Base-by-base conservation (phyloP, 257 asterid genomes). In the Solanum habrochaites region DNA sequence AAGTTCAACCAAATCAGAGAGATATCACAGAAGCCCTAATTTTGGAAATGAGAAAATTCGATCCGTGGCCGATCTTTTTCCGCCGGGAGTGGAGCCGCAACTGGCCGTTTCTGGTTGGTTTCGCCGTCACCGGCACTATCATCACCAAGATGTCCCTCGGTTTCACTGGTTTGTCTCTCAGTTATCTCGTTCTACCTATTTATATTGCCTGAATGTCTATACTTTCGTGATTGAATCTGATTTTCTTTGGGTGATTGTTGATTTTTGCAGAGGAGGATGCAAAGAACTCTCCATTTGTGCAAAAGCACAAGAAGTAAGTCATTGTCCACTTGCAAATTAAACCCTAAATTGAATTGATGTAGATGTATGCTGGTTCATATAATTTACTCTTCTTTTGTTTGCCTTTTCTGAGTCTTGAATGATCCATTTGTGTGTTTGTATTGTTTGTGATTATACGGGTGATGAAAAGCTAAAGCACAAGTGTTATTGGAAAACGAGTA, bases 81-180 rank as follows among this genome's bases (percentile, higher is more conserved):
- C 74, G 85, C 72, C 66, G 90, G 35, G 90, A 90, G 35, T 90
- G 90, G 89, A 88, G 67, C 58, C 90, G 90, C 12, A 90, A 83
- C 86, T 86, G 89, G 90, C 90, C 90, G 16, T 90, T 90, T 69
- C 90, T 90, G n/a, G 90, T 88, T 29, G 90, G 92, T 10, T 90
- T 90, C 82, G 89, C 92, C 82, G 21, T 90, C 87, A 86, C 90
- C n/a, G 92, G 92, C 75, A 21, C 89, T 82, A 81, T 90, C 73
- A 88, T 90, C 82, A 86, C 90, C 78, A 90, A 90, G 49, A 49
- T 90, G 25, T 83, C 90, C 86, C 89, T 87, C 74, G 89, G 90
- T 16, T 87, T 88, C 43, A 88, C 88, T 64, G 92, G 91, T 90
- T 16, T 69, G 60, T 52, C 0, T 14, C 39, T 52, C 6, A 56